phyloP scores from a whole-genome alignment of 1,284 basidiomycete genomes.

The Dichomitus squalens region DNA sequence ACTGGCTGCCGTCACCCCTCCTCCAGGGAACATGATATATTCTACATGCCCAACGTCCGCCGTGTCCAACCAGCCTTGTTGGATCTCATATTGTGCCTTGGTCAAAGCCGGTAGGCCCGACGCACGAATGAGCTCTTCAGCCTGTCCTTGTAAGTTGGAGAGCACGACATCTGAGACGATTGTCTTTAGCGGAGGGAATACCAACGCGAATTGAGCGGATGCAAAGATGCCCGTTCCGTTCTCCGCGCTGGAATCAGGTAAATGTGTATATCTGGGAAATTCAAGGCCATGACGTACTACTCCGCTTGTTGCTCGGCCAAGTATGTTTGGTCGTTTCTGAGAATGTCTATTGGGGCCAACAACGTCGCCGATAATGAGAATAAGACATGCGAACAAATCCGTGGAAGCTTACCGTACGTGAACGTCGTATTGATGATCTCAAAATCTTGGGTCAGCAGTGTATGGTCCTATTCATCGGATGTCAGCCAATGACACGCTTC shows the following conservation, averaged over 20 bases:
- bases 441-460: conserved; percentile 15
- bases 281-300: conserved; percentile 5
- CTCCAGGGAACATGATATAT: conserved; percentile 12
- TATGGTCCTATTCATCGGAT: conserved; percentile 10
- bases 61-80: conserved; percentile 6
- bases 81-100: conserved; percentile 12
- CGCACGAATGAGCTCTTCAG: neutral
- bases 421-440: conserved; percentile 2
- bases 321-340: conserved; percentile 15
- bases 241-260: neutral
- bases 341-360: neutral
- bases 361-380: neutral
- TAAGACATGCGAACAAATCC: neutral
- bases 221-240: conserved; percentile 12
- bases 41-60: conserved; percentile 6
- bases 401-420: conserved; percentile 8
- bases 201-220: neutral
- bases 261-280: neutral
- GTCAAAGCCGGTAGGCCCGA: conserved; percentile 3
- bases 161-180: neutral
- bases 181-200: conserved; percentile 3
- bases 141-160: neutral
- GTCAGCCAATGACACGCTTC: neutral
- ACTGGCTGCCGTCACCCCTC: neutral
- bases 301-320: conserved; percentile 4